Conservation (phyloP, 257 asterid genomes). For the Catharanthus roseus region DNA sequence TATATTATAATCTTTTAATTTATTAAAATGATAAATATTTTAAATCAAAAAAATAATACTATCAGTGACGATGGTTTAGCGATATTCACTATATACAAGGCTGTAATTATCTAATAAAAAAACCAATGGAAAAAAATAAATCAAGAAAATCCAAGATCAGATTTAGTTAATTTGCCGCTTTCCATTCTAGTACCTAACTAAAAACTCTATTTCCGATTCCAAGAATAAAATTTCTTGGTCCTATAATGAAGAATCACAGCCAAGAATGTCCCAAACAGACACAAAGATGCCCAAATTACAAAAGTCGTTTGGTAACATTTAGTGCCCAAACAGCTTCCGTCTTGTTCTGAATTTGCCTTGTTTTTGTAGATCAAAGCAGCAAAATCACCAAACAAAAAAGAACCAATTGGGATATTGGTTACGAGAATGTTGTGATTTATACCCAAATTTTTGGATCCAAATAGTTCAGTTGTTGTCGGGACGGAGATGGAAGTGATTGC, state of each 20-base stretch:
- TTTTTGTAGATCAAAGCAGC: conserved; percentile 54
- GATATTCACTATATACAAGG: too few relatives aligned
- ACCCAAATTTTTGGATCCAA: conserved; percentile 59
- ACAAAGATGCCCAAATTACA: conserved; percentile 53
- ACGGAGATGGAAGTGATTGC: conserved; percentile 67
- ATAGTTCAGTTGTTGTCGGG: conserved; percentile 55
- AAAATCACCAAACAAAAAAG: conserved; percentile 56
- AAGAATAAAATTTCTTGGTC: conserved; percentile 33
- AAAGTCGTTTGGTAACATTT: conserved; percentile 54
- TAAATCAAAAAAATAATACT: too few relatives aligned
- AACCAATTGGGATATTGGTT: conserved; percentile 61
- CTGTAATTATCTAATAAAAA: too few relatives aligned
- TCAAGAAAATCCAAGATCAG: not conserved
- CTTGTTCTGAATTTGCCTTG: conserved; percentile 11
- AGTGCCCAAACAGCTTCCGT: conserved; percentile 42
- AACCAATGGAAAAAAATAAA: too few relatives aligned
- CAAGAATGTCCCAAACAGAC: conserved; percentile 44
- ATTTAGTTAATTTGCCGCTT: too few relatives aligned
- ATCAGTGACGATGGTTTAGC: too few relatives aligned
- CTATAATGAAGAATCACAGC: conserved; percentile 45
- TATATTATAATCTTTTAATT: too few relatives aligned
- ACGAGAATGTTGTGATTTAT: conserved; percentile 68
- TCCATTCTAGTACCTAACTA: too few relatives aligned
- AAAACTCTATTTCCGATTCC: not conserved
- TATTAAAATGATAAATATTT: too few relatives aligned